Base-by-base conservation (phyloP, 2,329 filamentous ascomycete species). In the Shiraia sp. region DNA sequence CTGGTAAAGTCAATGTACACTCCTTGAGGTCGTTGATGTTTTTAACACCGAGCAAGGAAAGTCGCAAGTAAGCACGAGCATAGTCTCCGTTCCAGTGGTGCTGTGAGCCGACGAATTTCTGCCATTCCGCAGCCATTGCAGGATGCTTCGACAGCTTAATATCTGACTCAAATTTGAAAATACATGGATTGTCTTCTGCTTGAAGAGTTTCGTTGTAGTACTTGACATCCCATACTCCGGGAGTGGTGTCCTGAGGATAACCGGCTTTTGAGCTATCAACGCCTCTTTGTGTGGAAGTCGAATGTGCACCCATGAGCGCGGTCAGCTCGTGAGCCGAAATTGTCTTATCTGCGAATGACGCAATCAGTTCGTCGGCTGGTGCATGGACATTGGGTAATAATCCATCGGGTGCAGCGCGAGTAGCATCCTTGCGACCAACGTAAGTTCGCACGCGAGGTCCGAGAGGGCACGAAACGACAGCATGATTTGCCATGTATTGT, bases 221-320 rank as follows among this genome's bases (percentile, higher is more conserved):
- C 10, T 47, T 51, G 14, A 57, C 47, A 35, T 61, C 65, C 61
- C 61, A 69, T 4, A 64, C 47, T 2, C 66, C 71, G 0, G 74
- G 74, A 0, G 77, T 78, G 7, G 67, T 61, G 52, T 79, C 76
- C 47, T 76, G 72, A 0, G 73, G 38, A 4, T 59, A 55, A 34
- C 69, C 71, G 12, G 61, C 51, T n/a, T 66, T 63, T 13, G 50
- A 40, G 0, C 59, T 43, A 52, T 57, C 42, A 24, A 54, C 43
- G 36, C 37, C 15, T 22, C 45, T 46, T 25, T 54, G 48, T 45
- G 66, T 70, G 12, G 73, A 71, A 3, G 71, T 69, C 5, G 72
- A 74, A 59, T 81, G 78, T 0, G 78, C 76, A 32, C 79, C 78
- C 2, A 81, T 52, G 2, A 81, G 70, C 2, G 78, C 77, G 3